Base-by-base conservation (phyloP, 176 grass and related monocot genomes). In the Carex cristatella region DNA sequence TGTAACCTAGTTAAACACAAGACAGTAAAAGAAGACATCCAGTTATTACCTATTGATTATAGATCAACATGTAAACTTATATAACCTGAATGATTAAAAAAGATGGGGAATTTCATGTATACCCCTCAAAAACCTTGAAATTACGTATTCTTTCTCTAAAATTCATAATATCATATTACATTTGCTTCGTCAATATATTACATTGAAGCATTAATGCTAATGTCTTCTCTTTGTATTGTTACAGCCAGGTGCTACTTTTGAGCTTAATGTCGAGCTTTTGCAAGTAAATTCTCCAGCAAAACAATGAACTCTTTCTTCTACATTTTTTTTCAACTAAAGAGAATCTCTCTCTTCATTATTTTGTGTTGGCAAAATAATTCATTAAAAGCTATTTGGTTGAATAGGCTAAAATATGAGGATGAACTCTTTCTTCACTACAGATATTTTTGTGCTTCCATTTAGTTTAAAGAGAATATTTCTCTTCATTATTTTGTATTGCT, bases 241-340 rank as follows among this genome's bases (percentile, higher is more conserved):
- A 86, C 88, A 98, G 89, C 86, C 95, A 66, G 88, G 86, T 65
- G 77, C 89, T 66, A 84, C 68, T 73, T 94, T 94, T 89, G 91
- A 94, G 85, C 87, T 98, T 64, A 88, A 98, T 74, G 83, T 94
- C 84, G 93, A 98, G 80, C 89, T 98, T 86, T 83, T 93, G 85
- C 56, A 89, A 94, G 80, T 93, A 23, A 65, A 61, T 6, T 80
- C 88, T 88, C 89, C 89, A 7, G 53, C 79, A 78, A 84, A 79
- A 79, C 89, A 89, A 32, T 91, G 66, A 89, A 11, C 27, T 2
- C 55, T 70, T 83, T 48, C 49, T 65, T 57, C 65, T 61, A 3
- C 28, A 35, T n/a, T 51, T 51, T 10, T 0, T 10, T 51, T 31
- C 18, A 81, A 65, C 58, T 65, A 2, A 2, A 49, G 48, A 49